These are phyloP conservation scores for Trichomonas vaginalis DNA, from an alignment of 208 protist genomes.

Conservation along the genomic window DNA sequence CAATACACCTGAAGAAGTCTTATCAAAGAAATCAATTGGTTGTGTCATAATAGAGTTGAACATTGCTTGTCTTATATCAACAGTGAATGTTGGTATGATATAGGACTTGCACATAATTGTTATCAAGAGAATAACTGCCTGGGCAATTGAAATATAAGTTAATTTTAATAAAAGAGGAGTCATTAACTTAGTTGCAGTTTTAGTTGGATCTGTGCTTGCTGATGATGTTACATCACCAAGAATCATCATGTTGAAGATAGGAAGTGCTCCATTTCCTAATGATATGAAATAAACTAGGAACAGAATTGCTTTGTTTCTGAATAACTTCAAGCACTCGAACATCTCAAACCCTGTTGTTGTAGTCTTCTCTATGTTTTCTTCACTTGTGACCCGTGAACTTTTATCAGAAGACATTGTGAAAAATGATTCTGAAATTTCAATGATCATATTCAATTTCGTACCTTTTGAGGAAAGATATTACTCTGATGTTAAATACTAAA, in stretches of 20 bases:
- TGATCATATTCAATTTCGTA: no score
- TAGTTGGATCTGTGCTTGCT: neutral
- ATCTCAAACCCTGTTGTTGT: neutral
- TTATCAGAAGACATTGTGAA: neutral
- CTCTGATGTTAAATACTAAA: no score
- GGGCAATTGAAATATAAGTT: neutral
- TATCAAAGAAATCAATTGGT: neutral
- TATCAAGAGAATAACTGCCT: neutral
- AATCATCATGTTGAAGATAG: neutral
- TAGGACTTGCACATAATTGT: neutral
- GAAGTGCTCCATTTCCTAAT: neutral
- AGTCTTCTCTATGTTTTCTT: neutral
- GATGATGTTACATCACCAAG: neutral
- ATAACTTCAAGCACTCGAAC: neutral
- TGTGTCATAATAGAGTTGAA: neutral
- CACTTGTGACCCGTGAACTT: neutral
- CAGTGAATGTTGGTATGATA: neutral
- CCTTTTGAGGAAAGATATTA: no score
- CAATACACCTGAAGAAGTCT: neutral
- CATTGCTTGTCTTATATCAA: neutral
- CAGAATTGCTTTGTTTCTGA: neutral
- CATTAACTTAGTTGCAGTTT: neutral
- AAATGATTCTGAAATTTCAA: no score
- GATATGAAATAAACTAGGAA: neutral
- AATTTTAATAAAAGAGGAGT: neutral